Evolutionary conservation across 805 yeast genomes (phyloP).

Genomic region (Torulaspora maleeae): DNA sequence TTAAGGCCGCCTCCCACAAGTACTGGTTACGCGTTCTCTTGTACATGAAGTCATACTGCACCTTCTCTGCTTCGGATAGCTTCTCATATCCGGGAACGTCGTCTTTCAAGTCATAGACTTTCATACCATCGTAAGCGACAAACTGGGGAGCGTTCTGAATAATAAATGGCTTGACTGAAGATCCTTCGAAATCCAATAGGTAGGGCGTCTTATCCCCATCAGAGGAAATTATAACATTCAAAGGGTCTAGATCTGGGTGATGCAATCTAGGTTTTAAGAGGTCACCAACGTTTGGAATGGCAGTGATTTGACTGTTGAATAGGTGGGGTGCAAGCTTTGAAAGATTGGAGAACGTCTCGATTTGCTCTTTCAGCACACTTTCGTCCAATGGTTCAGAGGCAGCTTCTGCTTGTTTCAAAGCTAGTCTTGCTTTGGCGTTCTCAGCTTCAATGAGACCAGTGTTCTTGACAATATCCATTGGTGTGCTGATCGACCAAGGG

Average conservation of each 20-base stretch:
- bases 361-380: conserved; percentile 45
- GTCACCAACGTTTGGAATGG: conserved; percentile 58
- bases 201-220: conserved; percentile 38
- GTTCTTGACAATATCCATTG: conserved; percentile 58
- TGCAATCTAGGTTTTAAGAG: conserved; percentile 68
- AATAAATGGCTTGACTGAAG: conserved; percentile 75
- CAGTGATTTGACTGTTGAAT: conserved; percentile 44
- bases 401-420: conserved; percentile 51
- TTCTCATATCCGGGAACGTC: conserved; percentile 68
- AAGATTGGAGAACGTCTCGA: conserved; percentile 59
- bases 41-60: conserved; percentile 80
- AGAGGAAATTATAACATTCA: conserved; percentile 64
- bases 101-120: conserved; percentile 67
- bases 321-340: conserved; percentile 52
- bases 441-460: conserved; percentile 66
- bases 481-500: conserved; percentile 61
- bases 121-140: conserved; percentile 83
- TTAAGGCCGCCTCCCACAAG: conserved; percentile 76
- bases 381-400: conserved; percentile 43
- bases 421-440: conserved; percentile 49
- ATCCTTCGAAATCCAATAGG: conserved; percentile 79
- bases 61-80: conserved; percentile 66
- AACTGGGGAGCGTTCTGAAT: conserved; percentile 77
- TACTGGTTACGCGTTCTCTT: conserved; percentile 88
- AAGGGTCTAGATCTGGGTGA: conserved; percentile 85